These are phyloP conservation scores for Xylaria grammica DNA, from an alignment of 495 filamentous ascomycete species.

Conservation along the genomic window DNA sequence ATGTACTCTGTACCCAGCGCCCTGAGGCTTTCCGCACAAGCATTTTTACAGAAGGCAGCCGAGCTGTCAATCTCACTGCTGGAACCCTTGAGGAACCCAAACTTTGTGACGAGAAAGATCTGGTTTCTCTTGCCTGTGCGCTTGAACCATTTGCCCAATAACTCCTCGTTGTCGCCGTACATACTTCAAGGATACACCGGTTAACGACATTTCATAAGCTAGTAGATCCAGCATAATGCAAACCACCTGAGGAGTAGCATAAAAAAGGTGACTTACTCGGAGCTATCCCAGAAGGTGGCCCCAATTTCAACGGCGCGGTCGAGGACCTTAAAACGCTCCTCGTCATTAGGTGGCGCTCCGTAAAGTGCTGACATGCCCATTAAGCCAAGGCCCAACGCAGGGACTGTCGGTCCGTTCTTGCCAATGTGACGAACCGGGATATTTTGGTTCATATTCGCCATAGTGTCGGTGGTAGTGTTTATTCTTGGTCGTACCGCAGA, in stretches of 20 bases:
- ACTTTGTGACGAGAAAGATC: slow-evolving; percentile 64
- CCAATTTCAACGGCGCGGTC: slow-evolving; percentile 61
- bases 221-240: too few relatives aligned
- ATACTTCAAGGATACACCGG: slow-evolving; percentile 5
- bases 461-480: background rate
- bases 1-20: background rate
- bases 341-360: slow-evolving; percentile 43
- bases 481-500: too few relatives aligned
- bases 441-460: slow-evolving; percentile 23
- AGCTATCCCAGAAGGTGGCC: slow-evolving; percentile 60
- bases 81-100: slow-evolving; percentile 43
- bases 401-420: slow-evolving; percentile 52
- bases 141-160: slow-evolving; percentile 59
- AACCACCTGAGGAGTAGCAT: too few relatives aligned
- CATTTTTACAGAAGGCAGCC: background rate
- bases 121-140: slow-evolving; percentile 53
- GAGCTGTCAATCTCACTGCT: background rate
- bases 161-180: slow-evolving; percentile 54
- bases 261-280: slow-evolving; percentile 22
- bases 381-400: slow-evolving; percentile 55
- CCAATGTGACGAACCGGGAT: slow-evolving; percentile 40
- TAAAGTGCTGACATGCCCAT: slow-evolving; percentile 53
- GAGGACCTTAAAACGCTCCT: slow-evolving; percentile 54
- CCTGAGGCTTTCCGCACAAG: background rate
- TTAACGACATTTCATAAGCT: background rate